Percentiles rank a stretch among this genome's conserved stretches.
These are phyloP conservation scores for Rutstroemia sp. DNA, from an alignment of 2,329 filamentous ascomycete genomes.

Conservation along the genomic window DNA sequence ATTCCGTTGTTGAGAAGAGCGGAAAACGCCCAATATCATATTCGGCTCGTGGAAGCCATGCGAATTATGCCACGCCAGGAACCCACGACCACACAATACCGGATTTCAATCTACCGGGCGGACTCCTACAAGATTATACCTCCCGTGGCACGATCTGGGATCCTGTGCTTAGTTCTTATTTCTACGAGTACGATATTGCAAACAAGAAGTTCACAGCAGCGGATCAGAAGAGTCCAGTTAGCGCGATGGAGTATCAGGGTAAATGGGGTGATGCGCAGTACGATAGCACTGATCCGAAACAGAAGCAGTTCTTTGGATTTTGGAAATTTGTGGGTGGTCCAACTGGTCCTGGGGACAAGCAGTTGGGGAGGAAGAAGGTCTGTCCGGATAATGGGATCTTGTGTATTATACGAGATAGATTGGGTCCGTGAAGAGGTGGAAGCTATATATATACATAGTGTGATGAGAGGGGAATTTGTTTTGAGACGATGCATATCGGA, in stretches of 20 bases:
- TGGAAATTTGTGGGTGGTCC: conserved; percentile 50
- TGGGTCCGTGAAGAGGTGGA: conserved; percentile 15
- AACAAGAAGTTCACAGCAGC: conserved; percentile 21
- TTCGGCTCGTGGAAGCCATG: conserved; percentile 54
- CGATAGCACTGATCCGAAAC: conserved; percentile 37
- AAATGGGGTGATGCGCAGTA: conserved; percentile 57
- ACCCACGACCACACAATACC: conserved; percentile 58
- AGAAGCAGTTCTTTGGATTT: conserved; percentile 34
- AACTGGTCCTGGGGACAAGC: conserved; percentile 53
- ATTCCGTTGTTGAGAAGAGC: conserved; percentile 45
- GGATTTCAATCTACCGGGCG: conserved; percentile 46
- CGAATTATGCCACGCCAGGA: conserved; percentile 53
- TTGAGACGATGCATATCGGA: no score
- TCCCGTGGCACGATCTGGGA: conserved; percentile 53
- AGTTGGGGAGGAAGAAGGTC: conserved; percentile 45
- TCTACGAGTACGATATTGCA: conserved; percentile 42
- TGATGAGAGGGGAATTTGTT: neutral
- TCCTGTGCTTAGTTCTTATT: conserved; percentile 46
- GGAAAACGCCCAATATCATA: conserved; percentile 48
- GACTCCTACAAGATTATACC: conserved; percentile 47
- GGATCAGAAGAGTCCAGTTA: conserved; percentile 36
- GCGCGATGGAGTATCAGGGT: conserved; percentile 49
- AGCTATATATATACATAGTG: neutral
- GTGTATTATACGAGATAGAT: conserved; percentile 24
- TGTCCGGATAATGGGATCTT: conserved; percentile 40